These are phyloP conservation scores for Stachybotrys echinatus DNA, from an alignment of 2,329 filamentous ascomycete species.

Conservation along the genomic window DNA sequence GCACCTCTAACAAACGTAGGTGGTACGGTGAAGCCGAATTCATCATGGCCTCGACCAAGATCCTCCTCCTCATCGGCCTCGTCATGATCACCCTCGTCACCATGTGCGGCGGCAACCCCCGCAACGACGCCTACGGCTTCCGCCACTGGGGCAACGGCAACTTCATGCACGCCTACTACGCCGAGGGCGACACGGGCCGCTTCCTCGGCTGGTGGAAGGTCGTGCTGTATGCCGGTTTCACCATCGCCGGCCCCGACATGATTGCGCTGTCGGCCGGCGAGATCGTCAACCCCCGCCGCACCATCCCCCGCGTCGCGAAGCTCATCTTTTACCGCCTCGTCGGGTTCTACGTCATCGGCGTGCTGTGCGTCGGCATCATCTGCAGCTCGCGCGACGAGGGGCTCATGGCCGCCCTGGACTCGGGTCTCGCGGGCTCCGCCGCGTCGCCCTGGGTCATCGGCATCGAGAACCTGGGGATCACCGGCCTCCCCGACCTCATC, in stretches of 20 bases:
- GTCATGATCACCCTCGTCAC: conserved; percentile 60
- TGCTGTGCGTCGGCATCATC: conserved; percentile 60
- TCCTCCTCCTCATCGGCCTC: conserved; percentile 35
- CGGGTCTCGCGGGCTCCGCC: conserved; percentile 41
- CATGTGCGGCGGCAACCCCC: conserved; percentile 69
- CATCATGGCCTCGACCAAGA: conserved; percentile 46
- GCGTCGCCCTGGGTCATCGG: conserved; percentile 48
- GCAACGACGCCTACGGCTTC: conserved; percentile 63
- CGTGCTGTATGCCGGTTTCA: conserved; percentile 53
- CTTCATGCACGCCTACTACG: conserved; percentile 58
- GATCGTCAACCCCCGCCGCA: conserved; percentile 56
- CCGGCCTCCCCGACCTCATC: conserved; percentile 46
- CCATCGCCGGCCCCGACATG: conserved; percentile 56
- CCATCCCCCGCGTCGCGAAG: conserved; percentile 65
- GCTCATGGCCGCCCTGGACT: conserved; percentile 48
- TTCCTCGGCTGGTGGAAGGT: conserved; percentile 69
- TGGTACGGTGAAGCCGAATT: conserved; percentile 25
- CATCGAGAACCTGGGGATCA: conserved; percentile 49
- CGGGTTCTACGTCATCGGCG: conserved; percentile 64
- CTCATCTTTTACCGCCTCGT: conserved; percentile 67
- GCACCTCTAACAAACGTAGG: background rate
- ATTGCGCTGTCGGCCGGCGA: conserved; percentile 59
- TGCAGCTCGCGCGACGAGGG: conserved; percentile 53
- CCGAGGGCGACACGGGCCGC: conserved; percentile 53
- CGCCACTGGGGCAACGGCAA: conserved; percentile 55